phyloP scores from a whole-genome alignment of 768 basidiomycete species.

The Mycena galericulata region DNA sequence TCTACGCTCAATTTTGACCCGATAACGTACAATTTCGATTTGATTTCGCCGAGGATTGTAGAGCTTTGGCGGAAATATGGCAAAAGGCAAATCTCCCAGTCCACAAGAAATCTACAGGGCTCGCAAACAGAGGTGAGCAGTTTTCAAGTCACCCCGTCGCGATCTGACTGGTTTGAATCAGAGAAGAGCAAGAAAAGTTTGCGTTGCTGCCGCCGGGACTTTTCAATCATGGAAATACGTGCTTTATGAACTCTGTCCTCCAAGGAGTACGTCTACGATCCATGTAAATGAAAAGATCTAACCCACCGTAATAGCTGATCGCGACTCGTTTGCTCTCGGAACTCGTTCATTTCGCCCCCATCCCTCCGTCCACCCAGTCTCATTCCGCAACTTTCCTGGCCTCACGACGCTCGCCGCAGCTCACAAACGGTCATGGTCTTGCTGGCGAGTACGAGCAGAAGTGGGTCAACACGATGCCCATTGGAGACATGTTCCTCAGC shows the following conservation, averaged over 20 bases:
- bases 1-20: constrained; percentile 2
- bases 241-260: constrained; percentile 96
- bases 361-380: constrained; percentile 55
- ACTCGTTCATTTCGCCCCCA: constrained; percentile 66
- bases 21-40: constrained; percentile 1
- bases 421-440: constrained; percentile 74
- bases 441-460: constrained; percentile 64
- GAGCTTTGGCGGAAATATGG: constrained; percentile 22
- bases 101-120: constrained; percentile 29
- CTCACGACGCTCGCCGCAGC: constrained; percentile 70
- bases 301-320: constrained; percentile 62
- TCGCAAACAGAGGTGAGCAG: constrained; percentile 28
- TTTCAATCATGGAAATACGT: constrained; percentile 88
- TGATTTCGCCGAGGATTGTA: constrained; percentile 1
- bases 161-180: constrained; percentile 23
- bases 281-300: constrained; percentile 26
- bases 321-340: constrained; percentile 72
- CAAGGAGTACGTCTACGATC: constrained; percentile 80
- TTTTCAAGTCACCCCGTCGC: neutral
- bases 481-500: constrained; percentile 75
- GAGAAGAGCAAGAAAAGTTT: constrained; percentile 71
- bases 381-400: constrained; percentile 54
- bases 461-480: constrained; percentile 72
- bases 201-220: constrained; percentile 80
- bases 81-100: constrained; percentile 26